phyloP scores from a whole-genome alignment of 371 early-diverging fungal genomes.

The Dinochytrium kinnereticum region DNA sequence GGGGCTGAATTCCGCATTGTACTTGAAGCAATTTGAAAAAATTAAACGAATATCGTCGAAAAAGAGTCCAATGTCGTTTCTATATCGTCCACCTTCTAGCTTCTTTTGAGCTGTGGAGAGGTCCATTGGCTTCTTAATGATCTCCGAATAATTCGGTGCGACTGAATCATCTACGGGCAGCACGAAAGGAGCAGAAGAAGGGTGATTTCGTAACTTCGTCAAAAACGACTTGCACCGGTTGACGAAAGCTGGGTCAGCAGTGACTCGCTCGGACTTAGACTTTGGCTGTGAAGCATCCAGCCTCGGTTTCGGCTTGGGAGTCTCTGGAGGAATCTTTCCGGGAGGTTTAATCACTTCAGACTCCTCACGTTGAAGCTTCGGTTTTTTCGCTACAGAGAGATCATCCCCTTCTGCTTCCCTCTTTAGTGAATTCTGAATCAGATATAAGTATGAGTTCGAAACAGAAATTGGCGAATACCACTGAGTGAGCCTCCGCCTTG shows the following conservation, averaged over 20 bases:
- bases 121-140: conserved; percentile 97
- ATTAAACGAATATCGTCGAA: conserved; percentile 73
- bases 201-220: conserved; percentile 62
- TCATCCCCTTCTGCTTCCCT: neutral
- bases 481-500: neutral
- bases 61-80: conserved; percentile 69
- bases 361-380: neutral
- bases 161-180: conserved; percentile 65
- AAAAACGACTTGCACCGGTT: conserved; percentile 38
- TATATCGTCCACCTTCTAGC: conserved; percentile 63
- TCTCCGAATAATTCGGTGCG: conserved; percentile 84
- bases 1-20: conserved; percentile 80
- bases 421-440: neutral
- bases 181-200: conserved; percentile 64
- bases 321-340: conserved; percentile 4
- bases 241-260: neutral
- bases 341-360: neutral
- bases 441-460: too few species aligned
- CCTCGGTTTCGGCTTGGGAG: neutral
- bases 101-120: conserved; percentile 85
- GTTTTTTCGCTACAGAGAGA: neutral
- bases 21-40: conserved; percentile 86
- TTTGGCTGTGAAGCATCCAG: neutral
- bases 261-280: neutral
- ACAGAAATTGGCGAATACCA: neutral